Conservation (phyloP, 75 land plant species). For the Selaginella moellendorffii region DNA sequence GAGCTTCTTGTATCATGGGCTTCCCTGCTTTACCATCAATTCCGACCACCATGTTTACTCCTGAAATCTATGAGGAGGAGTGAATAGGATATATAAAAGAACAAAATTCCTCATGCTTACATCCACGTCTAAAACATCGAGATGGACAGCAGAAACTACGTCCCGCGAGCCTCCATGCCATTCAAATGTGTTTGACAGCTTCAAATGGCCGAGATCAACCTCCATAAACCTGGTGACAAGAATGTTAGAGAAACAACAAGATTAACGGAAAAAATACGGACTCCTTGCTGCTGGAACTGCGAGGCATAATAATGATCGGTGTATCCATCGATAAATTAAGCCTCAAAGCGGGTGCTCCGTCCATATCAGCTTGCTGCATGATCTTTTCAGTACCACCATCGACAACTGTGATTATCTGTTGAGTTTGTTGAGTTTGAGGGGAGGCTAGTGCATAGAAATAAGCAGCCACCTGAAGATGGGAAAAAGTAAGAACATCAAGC, state of each 20-base stretch:
- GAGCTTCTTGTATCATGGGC: slow-evolving; percentile 69
- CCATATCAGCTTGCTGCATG: slow-evolving; percentile 80
- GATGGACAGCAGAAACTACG: slow-evolving; percentile 79
- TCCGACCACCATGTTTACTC: slow-evolving; percentile 87
- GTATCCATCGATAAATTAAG: slow-evolving; percentile 75
- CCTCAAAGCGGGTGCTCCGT: slow-evolving; percentile 68
- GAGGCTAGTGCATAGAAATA: slow-evolving; percentile 86
- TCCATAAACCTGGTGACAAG: slow-evolving; percentile 89
- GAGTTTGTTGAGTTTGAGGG: slow-evolving; percentile 75
- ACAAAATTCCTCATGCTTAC: slow-evolving; percentile 20
- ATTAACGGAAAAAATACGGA: too few relatives aligned
- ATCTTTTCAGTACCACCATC: slow-evolving; percentile 87
- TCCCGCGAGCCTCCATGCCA: slow-evolving; percentile 69
- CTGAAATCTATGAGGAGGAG: slow-evolving; percentile 45
- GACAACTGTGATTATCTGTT: slow-evolving; percentile 74
- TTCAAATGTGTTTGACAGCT: slow-evolving; percentile 49
- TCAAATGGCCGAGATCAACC: slow-evolving; percentile 73
- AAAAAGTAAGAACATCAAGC: not conserved
- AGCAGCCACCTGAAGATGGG: slow-evolving; percentile 40
- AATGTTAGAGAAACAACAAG: too few relatives aligned
- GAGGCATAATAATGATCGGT: slow-evolving; percentile 78
- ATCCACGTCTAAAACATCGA: slow-evolving; percentile 92
- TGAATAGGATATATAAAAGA: not conserved
- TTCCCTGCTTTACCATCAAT: slow-evolving; percentile 57
- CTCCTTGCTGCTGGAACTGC: slow-evolving; percentile 75